These are phyloP conservation scores for Venturia effusa DNA, from an alignment of 2,329 filamentous ascomycete genomes.

Conservation along the genomic window DNA sequence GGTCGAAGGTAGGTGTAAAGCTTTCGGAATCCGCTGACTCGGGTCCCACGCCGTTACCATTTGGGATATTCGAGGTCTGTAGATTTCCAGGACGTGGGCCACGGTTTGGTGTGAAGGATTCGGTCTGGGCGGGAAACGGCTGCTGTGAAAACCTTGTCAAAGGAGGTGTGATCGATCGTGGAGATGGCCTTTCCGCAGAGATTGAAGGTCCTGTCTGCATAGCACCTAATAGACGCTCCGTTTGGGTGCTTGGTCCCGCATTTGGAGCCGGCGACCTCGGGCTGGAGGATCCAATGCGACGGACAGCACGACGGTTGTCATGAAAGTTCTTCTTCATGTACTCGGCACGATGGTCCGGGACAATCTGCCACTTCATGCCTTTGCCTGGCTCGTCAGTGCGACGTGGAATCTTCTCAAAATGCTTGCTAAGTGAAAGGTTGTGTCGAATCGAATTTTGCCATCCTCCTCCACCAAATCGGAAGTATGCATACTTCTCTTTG, in stretches of 20 bases:
- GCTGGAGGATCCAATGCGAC: slow-evolving; percentile 48
- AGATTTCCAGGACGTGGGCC: slow-evolving; percentile 28
- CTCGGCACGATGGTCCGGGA: slow-evolving; percentile 71
- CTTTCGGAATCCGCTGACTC: slow-evolving; percentile 4
- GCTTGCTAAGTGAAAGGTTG: slow-evolving; percentile 89
- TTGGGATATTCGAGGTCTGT: slow-evolving; percentile 6
- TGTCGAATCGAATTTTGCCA: slow-evolving; percentile 98
- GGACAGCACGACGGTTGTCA: slow-evolving; percentile 29
- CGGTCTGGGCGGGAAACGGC: slow-evolving; percentile 36
- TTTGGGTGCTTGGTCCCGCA: slow-evolving; percentile 46
- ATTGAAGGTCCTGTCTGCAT: slow-evolving; percentile 16
- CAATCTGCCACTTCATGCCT: slow-evolving; percentile 98
- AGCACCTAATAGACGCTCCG: slow-evolving; percentile 37
- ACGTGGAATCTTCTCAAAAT: slow-evolving; percentile 85
- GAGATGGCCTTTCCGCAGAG: slow-evolving; percentile 15
- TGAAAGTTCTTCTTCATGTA: slow-evolving; percentile 61
- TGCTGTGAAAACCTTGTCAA: slow-evolving; percentile 21
- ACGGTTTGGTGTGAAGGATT: slow-evolving; percentile 45
- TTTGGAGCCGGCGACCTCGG: slow-evolving; percentile 53
- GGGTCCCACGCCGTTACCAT: neutral
- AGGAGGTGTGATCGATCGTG: slow-evolving; percentile 37
- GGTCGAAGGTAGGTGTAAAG: slow-evolving; percentile 10
- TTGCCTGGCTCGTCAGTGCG: slow-evolving; percentile 94
- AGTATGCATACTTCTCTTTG: slow-evolving; percentile 84
- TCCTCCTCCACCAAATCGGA: slow-evolving; percentile 70